Percentiles rank a stretch among this genome's conserved stretches.
Evolutionary conservation across 2,329 filamentous ascomycete species (phyloP).

Genomic region (Byssochlamys sp.): DNA sequence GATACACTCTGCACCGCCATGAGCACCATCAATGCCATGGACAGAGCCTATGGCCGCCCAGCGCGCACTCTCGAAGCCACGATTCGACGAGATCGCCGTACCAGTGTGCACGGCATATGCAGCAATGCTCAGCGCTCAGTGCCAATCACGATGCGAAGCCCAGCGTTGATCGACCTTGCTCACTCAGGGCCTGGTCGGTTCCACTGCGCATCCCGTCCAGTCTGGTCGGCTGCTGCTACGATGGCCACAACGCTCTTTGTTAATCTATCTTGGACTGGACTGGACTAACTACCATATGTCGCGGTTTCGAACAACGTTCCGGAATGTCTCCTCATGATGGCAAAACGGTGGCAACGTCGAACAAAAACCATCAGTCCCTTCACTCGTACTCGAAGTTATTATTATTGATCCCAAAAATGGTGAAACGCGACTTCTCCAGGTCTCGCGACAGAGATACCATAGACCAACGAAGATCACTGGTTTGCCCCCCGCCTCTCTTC

Average conservation of each 20-base stretch:
- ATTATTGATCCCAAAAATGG: background rate
- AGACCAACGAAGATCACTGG: background rate
- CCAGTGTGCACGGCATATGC: background rate
- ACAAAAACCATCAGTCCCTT: background rate
- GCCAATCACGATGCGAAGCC: background rate
- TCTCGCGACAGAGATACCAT: background rate
- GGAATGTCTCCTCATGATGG: background rate
- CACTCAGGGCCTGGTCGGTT: background rate
- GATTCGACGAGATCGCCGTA: background rate
- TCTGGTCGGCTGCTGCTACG: background rate
- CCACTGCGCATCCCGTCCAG: background rate
- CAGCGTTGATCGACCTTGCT: constrained; percentile 1
- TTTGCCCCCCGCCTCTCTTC: background rate
- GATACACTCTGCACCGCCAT: background rate
- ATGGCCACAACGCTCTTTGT: background rate
- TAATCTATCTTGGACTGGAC: background rate
- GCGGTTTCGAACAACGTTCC: background rate
- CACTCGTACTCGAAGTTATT: background rate
- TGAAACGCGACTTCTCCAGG: background rate
- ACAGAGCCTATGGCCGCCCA: background rate
- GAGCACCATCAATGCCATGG: background rate
- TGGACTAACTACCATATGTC: background rate
- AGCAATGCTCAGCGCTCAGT: background rate
- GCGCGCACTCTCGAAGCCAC: background rate
- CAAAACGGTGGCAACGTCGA: background rate